Conservation (phyloP, 352 stramenopile species). For the Phytophthora chlamydospora region DNA sequence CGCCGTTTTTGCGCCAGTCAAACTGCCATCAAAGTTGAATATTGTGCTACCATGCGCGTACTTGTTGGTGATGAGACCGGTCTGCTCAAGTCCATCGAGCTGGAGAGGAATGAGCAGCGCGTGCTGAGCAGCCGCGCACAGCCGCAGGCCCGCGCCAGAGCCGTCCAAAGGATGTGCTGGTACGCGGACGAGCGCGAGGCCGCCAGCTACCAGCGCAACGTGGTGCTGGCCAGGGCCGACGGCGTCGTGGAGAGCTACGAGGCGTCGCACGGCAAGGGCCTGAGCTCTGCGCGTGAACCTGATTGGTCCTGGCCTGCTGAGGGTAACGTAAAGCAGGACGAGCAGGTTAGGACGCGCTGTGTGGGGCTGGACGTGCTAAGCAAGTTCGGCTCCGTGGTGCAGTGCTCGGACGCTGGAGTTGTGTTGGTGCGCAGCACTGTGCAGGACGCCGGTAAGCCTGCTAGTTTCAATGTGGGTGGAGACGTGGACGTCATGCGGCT, state of each 20-base stretch:
- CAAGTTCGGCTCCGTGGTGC: conserved; percentile 72
- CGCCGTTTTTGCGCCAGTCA: conserved; percentile 18
- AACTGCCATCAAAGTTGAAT: conserved; percentile 1
- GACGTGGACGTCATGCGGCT: conserved; percentile 68
- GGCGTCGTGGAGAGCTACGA: conserved; percentile 74
- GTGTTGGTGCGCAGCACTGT: conserved; percentile 62
- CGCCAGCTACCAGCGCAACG: conserved; percentile 43
- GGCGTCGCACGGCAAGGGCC: conserved; percentile 42
- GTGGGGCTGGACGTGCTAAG: conserved; percentile 67
- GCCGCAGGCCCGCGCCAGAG: conserved; percentile 51
- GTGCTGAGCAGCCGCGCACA: conserved; percentile 55
- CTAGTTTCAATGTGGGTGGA: conserved; percentile 58
- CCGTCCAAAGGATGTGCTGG: conserved; percentile 66
- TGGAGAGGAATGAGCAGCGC: conserved; percentile 74
- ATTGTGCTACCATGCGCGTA: conserved; percentile 58
- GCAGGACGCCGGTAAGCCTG: conserved; percentile 41
- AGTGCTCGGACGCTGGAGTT: conserved; percentile 62
- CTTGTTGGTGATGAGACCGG: conserved; percentile 84
- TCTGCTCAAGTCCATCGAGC: conserved; percentile 80
- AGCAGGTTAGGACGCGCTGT: conserved; percentile 29
- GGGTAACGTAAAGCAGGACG: not conserved
- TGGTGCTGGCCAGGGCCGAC: conserved; percentile 65
- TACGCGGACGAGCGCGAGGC: conserved; percentile 57
- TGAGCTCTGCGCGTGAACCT: conserved; percentile 36
- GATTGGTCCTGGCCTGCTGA: conserved; percentile 52